Evolutionary conservation across 2,329 filamentous ascomycete species (phyloP).

Genomic region (Pseudonectria buxi): DNA sequence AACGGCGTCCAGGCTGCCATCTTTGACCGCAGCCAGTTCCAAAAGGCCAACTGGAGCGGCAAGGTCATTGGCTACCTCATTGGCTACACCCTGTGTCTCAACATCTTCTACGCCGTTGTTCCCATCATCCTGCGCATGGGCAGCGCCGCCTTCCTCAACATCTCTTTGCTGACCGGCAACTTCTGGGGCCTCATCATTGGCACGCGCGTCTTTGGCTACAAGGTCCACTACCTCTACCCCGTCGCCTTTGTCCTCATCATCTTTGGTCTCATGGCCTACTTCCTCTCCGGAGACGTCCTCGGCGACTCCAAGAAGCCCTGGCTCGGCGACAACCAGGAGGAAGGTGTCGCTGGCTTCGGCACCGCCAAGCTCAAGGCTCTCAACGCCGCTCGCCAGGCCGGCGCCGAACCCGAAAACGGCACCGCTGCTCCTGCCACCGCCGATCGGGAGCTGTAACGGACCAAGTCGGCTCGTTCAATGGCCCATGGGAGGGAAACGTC

Average conservation of each 20-base stretch:
- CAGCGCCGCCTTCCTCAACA: slow-evolving; percentile 92
- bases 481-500: too few species aligned
- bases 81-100: slow-evolving; percentile 81
- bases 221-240: slow-evolving; percentile 85
- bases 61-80: slow-evolving; percentile 72
- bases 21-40: slow-evolving; percentile 75
- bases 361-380: slow-evolving; percentile 76
- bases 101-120: slow-evolving; percentile 80
- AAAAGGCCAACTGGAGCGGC: slow-evolving; percentile 56
- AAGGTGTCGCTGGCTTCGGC: slow-evolving; percentile 70
- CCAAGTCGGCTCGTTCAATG: too few species aligned
- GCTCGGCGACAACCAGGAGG: slow-evolving; percentile 81
- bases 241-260: slow-evolving; percentile 94
- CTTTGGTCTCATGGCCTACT: slow-evolving; percentile 78
- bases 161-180: slow-evolving; percentile 85
- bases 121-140: slow-evolving; percentile 86
- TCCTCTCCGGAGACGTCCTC: slow-evolving; percentile 71
- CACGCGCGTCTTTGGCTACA: slow-evolving; percentile 72
- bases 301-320: slow-evolving; percentile 93
- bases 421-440: background rate
- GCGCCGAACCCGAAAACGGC: slow-evolving; percentile 24
- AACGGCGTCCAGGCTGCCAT: slow-evolving; percentile 87
- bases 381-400: slow-evolving; percentile 44
- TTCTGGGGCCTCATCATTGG: slow-evolving; percentile 97
- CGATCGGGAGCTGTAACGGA: background rate